Conservation (phyloP, 2,329 filamentous ascomycete genomes). For the Trichoderma lentiforme region DNA sequence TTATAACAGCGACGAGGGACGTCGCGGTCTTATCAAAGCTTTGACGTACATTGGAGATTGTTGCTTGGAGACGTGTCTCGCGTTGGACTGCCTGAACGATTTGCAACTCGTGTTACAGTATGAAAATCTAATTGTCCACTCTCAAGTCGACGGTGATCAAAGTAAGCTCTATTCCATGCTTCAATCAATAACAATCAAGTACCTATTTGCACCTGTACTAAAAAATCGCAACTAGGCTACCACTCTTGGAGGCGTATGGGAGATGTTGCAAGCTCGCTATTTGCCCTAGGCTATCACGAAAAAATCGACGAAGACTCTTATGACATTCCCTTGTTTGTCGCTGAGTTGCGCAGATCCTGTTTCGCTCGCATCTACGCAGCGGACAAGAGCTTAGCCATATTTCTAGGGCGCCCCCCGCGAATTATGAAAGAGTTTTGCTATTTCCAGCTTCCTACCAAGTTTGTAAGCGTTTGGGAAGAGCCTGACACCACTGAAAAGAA, state of each 20-base stretch:
- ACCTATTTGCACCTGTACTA: background rate
- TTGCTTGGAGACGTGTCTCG: conserved; percentile 10
- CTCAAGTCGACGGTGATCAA: conserved; percentile 13
- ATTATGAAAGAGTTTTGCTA: conserved; percentile 14
- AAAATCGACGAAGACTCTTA: conserved; percentile 2
- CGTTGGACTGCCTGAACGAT: conserved; percentile 11
- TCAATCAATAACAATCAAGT: too few relatives aligned
- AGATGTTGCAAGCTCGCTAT: conserved; percentile 7
- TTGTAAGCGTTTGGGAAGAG: background rate
- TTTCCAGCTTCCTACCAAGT: conserved; percentile 2
- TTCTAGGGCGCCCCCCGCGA: background rate
- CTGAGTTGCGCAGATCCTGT: conserved; percentile 11
- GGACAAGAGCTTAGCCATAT: conserved; percentile 8
- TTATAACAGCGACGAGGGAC: conserved; percentile 10
- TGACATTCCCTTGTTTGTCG: background rate
- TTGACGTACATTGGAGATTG: conserved; percentile 12
- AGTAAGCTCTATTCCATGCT: background rate
- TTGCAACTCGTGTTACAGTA: conserved; percentile 10
- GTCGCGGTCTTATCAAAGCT: conserved; percentile 6
- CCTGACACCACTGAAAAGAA: background rate
- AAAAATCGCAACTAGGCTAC: background rate
- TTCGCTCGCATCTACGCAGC: conserved; percentile 13
- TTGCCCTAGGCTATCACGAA: conserved; percentile 12
- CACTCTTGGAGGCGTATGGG: conserved; percentile 15
- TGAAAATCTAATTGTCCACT: conserved; percentile 12